Evolutionary conservation across 169 alveolate genomes (phyloP), one percentile per base, ranked within the genome.

Genomic region (Hammondia hammondi): DNA sequence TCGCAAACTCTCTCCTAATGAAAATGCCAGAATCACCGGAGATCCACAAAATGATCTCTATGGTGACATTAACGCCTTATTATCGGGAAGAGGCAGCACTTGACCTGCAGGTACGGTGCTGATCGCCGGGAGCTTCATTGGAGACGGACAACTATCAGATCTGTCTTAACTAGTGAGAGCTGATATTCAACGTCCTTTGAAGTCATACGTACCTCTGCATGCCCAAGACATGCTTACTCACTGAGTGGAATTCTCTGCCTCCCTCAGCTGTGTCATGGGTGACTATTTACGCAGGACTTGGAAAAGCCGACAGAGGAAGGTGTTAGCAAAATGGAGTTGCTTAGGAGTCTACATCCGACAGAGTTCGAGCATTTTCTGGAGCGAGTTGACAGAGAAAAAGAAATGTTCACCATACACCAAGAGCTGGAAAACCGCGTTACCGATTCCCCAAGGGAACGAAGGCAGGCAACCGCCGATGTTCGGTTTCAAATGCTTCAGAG

Each of bases 311-410:
- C 94, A 39, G 92, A 93, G 32, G 95, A 93, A 85, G 95, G 95
- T 5, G 94, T 93, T n/a, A 87, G 94, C 94, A 93, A 93, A 85
- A 93, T 93, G 94, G 95, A 93, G 73, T 52, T 93, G 73, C 95
- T 93, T 21, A 93, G 95, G 43, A 88, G 92, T 35, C 52, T 93
- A 24, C 94, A 93, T 43, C 95, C 94, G 3, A 73, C 32, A 24
- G 95, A 93, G n/a, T 72, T 93, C 61, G 91, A 93, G 37, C 72
- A 93, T 39, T 93, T 93, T 52, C 91, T 93, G 35, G 95, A 93
- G 85, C 71, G 95, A 6, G 94, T 88, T 48, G 95, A 93, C 87
- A 91, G 94, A 29, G 95, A 93, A 67, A 88, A 91, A n/a, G 94
- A 88, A 32, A 87, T 93, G 95, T 93, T 88, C 77, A 88, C 95